These are phyloP conservation scores for Hypoxylon sp. DNA, from an alignment of 2,329 filamentous ascomycete species.

Conservation along the genomic window DNA sequence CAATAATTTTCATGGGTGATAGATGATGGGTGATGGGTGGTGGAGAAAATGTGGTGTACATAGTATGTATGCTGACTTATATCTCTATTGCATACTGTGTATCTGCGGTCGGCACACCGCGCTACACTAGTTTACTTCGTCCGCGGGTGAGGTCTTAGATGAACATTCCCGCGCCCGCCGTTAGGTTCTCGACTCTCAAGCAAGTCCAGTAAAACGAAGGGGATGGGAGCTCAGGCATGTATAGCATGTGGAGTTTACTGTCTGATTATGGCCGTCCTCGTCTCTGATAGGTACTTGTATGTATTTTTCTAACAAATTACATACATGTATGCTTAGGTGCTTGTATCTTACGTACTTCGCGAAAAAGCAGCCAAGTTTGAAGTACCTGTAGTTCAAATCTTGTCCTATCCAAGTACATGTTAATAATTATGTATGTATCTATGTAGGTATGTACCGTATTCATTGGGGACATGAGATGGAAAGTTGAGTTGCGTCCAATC, in stretches of 20 bases:
- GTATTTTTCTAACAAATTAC: slow-evolving; percentile 2
- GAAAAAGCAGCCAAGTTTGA: not conserved
- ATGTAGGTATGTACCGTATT: not conserved
- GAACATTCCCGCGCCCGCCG: slow-evolving; percentile 16
- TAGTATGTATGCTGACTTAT: slow-evolving; percentile 9
- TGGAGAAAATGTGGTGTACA: slow-evolving; percentile 22
- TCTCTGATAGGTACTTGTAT: slow-evolving; percentile 11
- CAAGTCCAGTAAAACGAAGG: not conserved
- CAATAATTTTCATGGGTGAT: not conserved
- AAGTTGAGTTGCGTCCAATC: not conserved
- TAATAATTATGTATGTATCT: not conserved
- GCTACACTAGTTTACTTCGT: slow-evolving; percentile 16
- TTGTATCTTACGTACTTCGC: slow-evolving; percentile 6
- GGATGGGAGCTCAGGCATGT: not conserved
- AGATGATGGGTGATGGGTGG: not conserved
- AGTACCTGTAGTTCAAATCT: not conserved
- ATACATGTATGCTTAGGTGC: not conserved
- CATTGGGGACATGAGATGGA: slow-evolving; percentile 6
- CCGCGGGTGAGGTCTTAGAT: slow-evolving; percentile 14
- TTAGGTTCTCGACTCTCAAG: slow-evolving; percentile 17
- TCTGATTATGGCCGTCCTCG: slow-evolving; percentile 5
- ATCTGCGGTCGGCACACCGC: slow-evolving; percentile 9
- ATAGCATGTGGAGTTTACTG: slow-evolving; percentile 1
- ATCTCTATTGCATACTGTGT: slow-evolving; percentile 5
- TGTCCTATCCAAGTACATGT: not conserved